These are phyloP conservation scores for Macrolepiota fuliginosa DNA, from an alignment of 768 basidiomycete species.

Conservation along the genomic window DNA sequence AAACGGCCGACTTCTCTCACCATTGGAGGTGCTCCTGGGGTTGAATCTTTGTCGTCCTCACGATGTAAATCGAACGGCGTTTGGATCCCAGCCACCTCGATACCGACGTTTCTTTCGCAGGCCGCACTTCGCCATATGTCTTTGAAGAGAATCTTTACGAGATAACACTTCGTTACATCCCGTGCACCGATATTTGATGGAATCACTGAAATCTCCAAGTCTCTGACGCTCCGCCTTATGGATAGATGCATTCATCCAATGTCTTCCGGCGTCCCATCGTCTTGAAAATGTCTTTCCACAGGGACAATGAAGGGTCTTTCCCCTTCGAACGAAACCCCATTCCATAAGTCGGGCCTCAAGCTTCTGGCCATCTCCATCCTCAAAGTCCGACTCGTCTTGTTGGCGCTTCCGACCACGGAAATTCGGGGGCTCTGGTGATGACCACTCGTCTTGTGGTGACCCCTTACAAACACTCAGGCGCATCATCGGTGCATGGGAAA, in stretches of 20 bases:
- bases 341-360: not conserved
- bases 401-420: not conserved
- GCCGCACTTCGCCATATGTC: not conserved
- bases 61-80: not conserved
- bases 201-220: not conserved
- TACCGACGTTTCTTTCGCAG: not conserved
- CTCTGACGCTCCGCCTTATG: constrained; percentile 1
- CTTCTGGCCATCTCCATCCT: not conserved
- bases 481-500: not conserved
- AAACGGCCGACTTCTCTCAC: not conserved
- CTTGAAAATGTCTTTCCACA: not conserved
- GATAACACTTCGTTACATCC: not conserved
- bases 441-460: not conserved
- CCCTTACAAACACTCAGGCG: not conserved
- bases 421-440: not conserved
- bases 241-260: not conserved
- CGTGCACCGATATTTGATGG: not conserved
- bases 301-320: not conserved
- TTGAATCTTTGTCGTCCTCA: not conserved
- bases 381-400: not conserved
- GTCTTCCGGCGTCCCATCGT: constrained; percentile 1
- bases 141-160: constrained; percentile 1
- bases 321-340: not conserved
- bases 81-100: not conserved
- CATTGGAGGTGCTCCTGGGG: not conserved